Evolutionary conservation across 73 alveolate species (phyloP), one percentile per base, ranked within the genome.

Genomic region (Stentor coeruleus): DNA sequence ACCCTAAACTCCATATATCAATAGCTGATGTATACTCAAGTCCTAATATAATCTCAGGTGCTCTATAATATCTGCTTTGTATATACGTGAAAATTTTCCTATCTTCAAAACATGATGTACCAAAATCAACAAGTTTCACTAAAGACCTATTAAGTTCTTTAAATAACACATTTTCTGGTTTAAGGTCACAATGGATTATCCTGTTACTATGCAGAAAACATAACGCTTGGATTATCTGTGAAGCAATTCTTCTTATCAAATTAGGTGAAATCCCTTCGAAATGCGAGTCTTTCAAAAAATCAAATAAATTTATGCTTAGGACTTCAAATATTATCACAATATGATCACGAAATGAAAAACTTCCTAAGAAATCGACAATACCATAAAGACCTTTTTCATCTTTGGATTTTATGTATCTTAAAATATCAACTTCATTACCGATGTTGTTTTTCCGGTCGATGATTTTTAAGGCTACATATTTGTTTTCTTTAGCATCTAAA

Each of bases 1-100:
- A 90, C 20, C 96, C 96, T 40, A 90, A 83, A 74, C 96, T 90
- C 96, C 96, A 90, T 91, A 87, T 87, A 74, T 90, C 96, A 36
- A 90, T 88, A 40, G 90, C 89, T 39, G 87, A 73, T 3, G 91
- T 40, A 58, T 89, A 89, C n/a, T 91, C 91, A n/a, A 89, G 74
- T 40, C 95, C 95, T 0, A 89, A 74, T 3, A 89, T 76, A 35
- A 89, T 89, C 72, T 89, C 95, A 6, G 95, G 95, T 30, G 95
- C 95, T 85, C 95, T 74, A 60, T 89, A 89, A 39, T 85, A 89
- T 33, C 95, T 41, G 39, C 89, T 76, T 82, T 89, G 81, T 39
- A 89, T 89, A 57, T 89, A 89, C 11, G 95, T 89, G 74, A 85
- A 89, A 11, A 89, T 84, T 81, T 87, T 80, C 42, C 84, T 73